phyloP scores from a whole-genome alignment of 257 asterid genomes.

The Knoxia roxburghii region DNA sequence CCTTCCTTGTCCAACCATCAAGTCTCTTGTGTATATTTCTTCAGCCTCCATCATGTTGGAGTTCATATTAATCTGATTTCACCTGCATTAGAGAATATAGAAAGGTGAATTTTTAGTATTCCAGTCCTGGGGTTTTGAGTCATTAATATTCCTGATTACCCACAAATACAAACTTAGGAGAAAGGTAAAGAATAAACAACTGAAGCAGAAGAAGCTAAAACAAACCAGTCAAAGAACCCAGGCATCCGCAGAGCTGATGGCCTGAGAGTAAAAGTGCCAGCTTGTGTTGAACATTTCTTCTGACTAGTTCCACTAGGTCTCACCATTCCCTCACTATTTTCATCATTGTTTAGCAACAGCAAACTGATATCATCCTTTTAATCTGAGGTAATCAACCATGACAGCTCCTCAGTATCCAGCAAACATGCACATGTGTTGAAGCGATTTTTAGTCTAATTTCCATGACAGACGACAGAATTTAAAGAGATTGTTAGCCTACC shows the following conservation, averaged over 20 bases:
- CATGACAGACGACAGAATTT: too few species aligned
- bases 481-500: too few species aligned
- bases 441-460: not conserved
- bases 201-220: constrained; percentile 17
- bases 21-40: too few species aligned
- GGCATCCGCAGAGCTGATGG: constrained; percentile 90
- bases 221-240: constrained; percentile 95
- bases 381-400: constrained; percentile 47
- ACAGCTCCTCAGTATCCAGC: constrained; percentile 69
- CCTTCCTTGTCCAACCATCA: too few species aligned
- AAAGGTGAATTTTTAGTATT: not conserved
- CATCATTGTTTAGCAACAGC: constrained; percentile 31
- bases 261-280: constrained; percentile 30
- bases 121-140: not conserved
- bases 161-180: too few species aligned
- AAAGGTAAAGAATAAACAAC: not conserved
- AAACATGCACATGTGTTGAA: constrained; percentile 42
- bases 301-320: constrained; percentile 25
- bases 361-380: constrained; percentile 22
- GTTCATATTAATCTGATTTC: constrained; percentile 57
- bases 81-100: constrained; percentile 31
- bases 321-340: constrained; percentile 28
- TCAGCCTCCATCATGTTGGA: too few species aligned
- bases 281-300: constrained; percentile 36
- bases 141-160: not conserved